Conservation (phyloP, 2,329 filamentous ascomycete genomes). For the Cercospora janseana region DNA sequence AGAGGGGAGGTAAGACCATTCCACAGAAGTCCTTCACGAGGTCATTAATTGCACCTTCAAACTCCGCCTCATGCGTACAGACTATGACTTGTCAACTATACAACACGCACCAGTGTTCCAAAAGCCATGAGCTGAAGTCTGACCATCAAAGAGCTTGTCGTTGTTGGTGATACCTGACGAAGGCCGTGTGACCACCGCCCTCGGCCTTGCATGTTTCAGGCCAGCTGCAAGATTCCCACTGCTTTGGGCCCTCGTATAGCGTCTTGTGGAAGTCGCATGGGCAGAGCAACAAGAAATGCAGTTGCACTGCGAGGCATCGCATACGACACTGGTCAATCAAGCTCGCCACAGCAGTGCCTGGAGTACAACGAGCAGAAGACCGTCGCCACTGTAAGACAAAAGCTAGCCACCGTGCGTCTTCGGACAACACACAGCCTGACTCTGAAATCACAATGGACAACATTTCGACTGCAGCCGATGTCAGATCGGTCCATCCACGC, state of each 20-base stretch:
- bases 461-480: no score
- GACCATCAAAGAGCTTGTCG: slow-evolving; percentile 3
- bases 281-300: no score
- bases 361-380: neutral
- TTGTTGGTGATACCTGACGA: neutral
- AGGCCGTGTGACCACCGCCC: neutral
- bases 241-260: neutral
- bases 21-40: neutral
- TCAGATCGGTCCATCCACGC: no score
- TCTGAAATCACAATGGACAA: neutral
- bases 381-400: neutral
- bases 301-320: no score
- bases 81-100: slow-evolving; percentile 1
- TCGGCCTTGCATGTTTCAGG: slow-evolving; percentile 3
- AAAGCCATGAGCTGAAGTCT: slow-evolving; percentile 3
- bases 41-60: slow-evolving; percentile 8
- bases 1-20: neutral
- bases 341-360: neutral
- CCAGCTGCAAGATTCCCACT: neutral
- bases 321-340: no score
- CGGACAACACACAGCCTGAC: neutral
- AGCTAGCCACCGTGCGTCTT: neutral
- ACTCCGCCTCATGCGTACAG: slow-evolving; percentile 1
- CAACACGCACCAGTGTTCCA: neutral
- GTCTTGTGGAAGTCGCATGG: neutral